Conservation (phyloP, 495 filamentous ascomycete genomes). For the Penicillium roqueforti region DNA sequence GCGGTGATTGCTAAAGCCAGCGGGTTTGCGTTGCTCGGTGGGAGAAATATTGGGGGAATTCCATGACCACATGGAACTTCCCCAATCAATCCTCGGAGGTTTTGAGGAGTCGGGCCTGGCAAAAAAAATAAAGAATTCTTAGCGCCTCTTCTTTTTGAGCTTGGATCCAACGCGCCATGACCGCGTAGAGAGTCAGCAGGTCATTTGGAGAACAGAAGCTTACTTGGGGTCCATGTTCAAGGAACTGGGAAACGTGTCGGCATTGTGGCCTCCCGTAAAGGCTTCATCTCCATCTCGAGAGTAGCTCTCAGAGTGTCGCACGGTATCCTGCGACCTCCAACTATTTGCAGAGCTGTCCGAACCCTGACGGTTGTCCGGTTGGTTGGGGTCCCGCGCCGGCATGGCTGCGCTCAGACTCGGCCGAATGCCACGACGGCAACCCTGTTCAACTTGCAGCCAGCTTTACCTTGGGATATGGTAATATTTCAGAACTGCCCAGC, state of each 20-base stretch:
- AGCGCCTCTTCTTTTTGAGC: background rate
- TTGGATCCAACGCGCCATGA: background rate
- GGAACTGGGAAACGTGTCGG: constrained; percentile 28
- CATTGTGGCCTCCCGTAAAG: constrained; percentile 29
- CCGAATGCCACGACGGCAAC: constrained; percentile 17
- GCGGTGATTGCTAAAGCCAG: constrained; percentile 37
- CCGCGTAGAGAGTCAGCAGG: background rate
- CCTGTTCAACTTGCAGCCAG: constrained; percentile 22
- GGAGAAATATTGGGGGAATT: constrained; percentile 43
- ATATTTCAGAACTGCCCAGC: constrained; percentile 11
- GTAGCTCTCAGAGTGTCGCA: constrained; percentile 32
- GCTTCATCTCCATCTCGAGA: constrained; percentile 18
- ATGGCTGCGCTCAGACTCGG: constrained; percentile 26
- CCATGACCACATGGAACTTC: constrained; percentile 42
- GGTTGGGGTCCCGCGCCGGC: constrained; percentile 33
- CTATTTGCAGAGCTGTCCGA: constrained; percentile 44
- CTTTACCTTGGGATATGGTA: constrained; percentile 14
- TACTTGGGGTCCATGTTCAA: constrained; percentile 36
- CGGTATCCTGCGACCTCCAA: constrained; percentile 44
- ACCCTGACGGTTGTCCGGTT: constrained; percentile 37
- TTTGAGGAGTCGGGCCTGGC: constrained; percentile 26
- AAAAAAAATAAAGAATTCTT: background rate
- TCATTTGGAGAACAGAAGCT: constrained; percentile 17
- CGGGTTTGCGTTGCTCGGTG: constrained; percentile 40
- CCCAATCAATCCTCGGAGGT: constrained; percentile 28